Conservation (phyloP, 805 yeast species). For the Geotrichum ghanense region DNA sequence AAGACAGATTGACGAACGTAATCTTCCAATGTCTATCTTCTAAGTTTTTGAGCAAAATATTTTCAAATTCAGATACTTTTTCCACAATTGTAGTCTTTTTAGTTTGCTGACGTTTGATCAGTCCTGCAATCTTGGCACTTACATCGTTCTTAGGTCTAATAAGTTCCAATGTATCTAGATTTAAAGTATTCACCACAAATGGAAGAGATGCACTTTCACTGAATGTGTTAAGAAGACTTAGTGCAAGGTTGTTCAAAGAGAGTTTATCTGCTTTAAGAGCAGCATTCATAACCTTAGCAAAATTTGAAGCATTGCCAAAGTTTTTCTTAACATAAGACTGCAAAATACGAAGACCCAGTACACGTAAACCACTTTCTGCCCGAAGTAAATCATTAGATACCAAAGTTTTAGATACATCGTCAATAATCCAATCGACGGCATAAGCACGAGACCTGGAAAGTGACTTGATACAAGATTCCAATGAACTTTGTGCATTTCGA, state of each 20-base stretch:
- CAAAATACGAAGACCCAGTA: slow-evolving; percentile 48
- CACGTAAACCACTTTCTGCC: slow-evolving; percentile 52
- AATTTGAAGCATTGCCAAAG: slow-evolving; percentile 37
- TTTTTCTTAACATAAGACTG: slow-evolving; percentile 48
- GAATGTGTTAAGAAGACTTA: slow-evolving; percentile 35
- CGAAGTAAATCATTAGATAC: slow-evolving; percentile 37
- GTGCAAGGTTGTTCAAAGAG: slow-evolving; percentile 44
- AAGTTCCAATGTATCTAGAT: slow-evolving; percentile 5
- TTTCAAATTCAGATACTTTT: slow-evolving; percentile 6
- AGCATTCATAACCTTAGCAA: slow-evolving; percentile 37
- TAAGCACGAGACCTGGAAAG: slow-evolving; percentile 53
- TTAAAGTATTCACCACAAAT: slow-evolving; percentile 16
- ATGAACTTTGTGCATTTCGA: slow-evolving; percentile 52
- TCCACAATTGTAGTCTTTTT: slow-evolving; percentile 10
- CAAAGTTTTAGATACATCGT: slow-evolving; percentile 39
- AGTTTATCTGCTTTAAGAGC: slow-evolving; percentile 48
- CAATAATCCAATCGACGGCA: slow-evolving; percentile 40
- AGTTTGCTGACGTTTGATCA: slow-evolving; percentile 10
- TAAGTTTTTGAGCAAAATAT: slow-evolving; percentile 8
- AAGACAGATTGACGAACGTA: slow-evolving; percentile 10
- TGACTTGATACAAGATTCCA: slow-evolving; percentile 59
- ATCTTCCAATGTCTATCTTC: slow-evolving; percentile 16
- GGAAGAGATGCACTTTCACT: slow-evolving; percentile 38
- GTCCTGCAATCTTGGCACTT: slow-evolving; percentile 8
- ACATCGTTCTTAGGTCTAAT: slow-evolving; percentile 14